These are phyloP conservation scores for Rhipidocladum racemiflorum DNA, from an alignment of 176 grass and related monocot species.

Conservation along the genomic window DNA sequence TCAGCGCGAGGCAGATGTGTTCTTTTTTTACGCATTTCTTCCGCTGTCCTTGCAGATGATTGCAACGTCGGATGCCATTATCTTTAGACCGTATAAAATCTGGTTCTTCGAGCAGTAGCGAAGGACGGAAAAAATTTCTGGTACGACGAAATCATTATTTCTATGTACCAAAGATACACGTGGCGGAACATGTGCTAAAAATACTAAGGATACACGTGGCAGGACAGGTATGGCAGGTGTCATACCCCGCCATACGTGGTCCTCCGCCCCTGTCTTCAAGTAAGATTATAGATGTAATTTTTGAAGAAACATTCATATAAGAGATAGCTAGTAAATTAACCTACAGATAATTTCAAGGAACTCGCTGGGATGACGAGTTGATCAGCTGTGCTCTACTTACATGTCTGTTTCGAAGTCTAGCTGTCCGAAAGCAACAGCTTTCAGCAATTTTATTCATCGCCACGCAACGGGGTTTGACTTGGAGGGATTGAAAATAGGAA, in stretches of 20 bases:
- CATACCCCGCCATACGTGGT: too few species aligned
- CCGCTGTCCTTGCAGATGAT: not conserved
- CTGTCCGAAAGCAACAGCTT: conserved; percentile 13
- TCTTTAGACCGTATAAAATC: not conserved
- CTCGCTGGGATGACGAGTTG: not conserved
- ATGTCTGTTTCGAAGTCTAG: conserved; percentile 7
- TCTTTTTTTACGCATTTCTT: not conserved
- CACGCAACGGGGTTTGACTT: not conserved
- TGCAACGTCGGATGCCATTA: not conserved
- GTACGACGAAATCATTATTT: too few species aligned
- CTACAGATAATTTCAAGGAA: not conserved
- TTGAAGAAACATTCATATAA: not conserved
- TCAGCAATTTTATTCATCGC: not conserved
- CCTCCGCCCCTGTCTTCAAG: too few species aligned
- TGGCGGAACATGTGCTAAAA: too few species aligned
- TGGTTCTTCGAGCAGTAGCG: too few species aligned
- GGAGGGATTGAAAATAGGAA: not conserved
- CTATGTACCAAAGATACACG: too few species aligned
- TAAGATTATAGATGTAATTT: not conserved
- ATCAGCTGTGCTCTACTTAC: not conserved
- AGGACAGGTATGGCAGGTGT: too few species aligned
- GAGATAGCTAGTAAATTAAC: not conserved
- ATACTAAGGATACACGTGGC: too few species aligned
- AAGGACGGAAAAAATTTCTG: too few species aligned
- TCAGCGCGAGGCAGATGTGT: not conserved